A percentile compares a stretch with the other conserved stretches of the same genome.
phyloP scores from a whole-genome alignment of 2,329 filamentous ascomycete species.

The Coniella lustricola region DNA sequence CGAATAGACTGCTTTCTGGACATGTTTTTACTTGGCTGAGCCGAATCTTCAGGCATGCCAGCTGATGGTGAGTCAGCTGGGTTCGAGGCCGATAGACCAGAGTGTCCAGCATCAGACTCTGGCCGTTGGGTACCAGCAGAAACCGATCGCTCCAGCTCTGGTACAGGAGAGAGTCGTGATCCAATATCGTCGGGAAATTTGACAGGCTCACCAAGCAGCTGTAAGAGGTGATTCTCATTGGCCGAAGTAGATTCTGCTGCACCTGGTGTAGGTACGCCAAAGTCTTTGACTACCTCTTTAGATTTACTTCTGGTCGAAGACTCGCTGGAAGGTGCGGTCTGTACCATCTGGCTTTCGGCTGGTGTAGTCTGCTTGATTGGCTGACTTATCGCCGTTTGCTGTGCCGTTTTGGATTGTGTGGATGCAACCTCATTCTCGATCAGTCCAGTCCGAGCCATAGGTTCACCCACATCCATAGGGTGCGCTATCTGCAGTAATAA shows the following conservation, averaged over 20 bases:
- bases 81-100: slow-evolving; percentile 26
- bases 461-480: too few species aligned
- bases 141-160: slow-evolving; percentile 16
- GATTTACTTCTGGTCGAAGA: not conserved
- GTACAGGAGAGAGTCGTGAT: slow-evolving; percentile 4
- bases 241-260: slow-evolving; percentile 2
- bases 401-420: too few species aligned
- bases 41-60: slow-evolving; percentile 30
- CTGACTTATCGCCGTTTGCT: too few species aligned
- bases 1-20: slow-evolving; percentile 57
- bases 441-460: too few species aligned
- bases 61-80: slow-evolving; percentile 27
- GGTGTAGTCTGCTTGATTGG: too few species aligned
- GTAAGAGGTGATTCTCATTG: slow-evolving; percentile 7
- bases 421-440: too few species aligned
- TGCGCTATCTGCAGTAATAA: too few species aligned
- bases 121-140: slow-evolving; percentile 16
- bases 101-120: slow-evolving; percentile 16
- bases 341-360: not conserved
- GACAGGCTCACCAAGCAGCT: slow-evolving; percentile 8
- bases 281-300: not conserved
- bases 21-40: slow-evolving; percentile 55
- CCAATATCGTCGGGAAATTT: not conserved
- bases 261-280: not conserved
- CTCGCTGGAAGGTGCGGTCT: not conserved